Conservation (phyloP, 148 eudicot species). For the Chenopodium formosanum region DNA sequence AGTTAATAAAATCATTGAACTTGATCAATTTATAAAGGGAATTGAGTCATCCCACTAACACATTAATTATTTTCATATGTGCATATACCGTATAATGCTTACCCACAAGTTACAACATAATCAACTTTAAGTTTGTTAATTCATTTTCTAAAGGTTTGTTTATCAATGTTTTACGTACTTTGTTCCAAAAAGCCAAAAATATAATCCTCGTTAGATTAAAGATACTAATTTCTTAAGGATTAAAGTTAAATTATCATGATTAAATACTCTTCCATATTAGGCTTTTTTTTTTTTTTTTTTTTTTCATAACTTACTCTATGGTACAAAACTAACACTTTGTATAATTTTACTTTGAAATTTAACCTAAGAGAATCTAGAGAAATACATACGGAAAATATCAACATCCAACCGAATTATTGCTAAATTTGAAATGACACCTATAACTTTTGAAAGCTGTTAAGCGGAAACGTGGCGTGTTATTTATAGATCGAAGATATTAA, state of each 20-base stretch:
- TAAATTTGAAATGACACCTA: neutral
- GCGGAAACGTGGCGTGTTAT: neutral
- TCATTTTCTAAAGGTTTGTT: neutral
- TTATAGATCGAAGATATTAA: neutral
- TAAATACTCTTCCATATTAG: too few relatives aligned
- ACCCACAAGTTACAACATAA: slow-evolving; percentile 10
- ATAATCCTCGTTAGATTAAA: too few relatives aligned
- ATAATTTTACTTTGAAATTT: too few relatives aligned
- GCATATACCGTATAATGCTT: neutral
- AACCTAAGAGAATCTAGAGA: too few relatives aligned
- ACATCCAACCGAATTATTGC: neutral
- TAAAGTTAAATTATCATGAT: too few relatives aligned
- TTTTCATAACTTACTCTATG: too few relatives aligned
- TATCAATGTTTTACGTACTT: too few relatives aligned
- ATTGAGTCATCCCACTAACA: slow-evolving; percentile 28
- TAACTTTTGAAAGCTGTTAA: neutral
- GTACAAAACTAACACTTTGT: too few relatives aligned
- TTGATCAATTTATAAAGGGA: neutral
- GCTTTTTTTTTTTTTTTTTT: too few relatives aligned
- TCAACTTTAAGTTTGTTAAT: neutral
- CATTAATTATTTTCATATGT: neutral
- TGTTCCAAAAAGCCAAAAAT: too few relatives aligned
- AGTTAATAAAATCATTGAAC: neutral
- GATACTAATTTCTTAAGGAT: too few relatives aligned
- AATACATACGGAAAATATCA: neutral